Percentiles rank a stretch among this genome's conserved stretches.
These are phyloP conservation scores for Trichomonascaceae sp. DNA, from an alignment of 1,139 yeast genomes.

Conservation along the genomic window DNA sequence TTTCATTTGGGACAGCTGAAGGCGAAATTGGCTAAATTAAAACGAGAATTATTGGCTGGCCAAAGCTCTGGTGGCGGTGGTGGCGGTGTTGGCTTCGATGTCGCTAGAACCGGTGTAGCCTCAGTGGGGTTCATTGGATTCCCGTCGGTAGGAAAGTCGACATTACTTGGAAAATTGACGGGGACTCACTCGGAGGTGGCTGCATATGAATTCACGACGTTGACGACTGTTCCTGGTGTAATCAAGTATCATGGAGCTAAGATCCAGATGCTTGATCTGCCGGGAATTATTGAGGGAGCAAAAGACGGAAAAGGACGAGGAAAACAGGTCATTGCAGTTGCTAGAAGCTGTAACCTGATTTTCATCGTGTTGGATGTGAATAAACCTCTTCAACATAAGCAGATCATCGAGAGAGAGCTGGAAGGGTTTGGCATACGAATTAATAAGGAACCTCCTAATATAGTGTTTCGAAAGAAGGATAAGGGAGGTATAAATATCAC, in stretches of 20 bases:
- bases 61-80: slow-evolving; percentile 78
- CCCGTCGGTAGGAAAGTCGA: slow-evolving; percentile 93
- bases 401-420: slow-evolving; percentile 85
- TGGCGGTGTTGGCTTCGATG: slow-evolving; percentile 88
- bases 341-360: slow-evolving; percentile 87
- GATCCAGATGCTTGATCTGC: slow-evolving; percentile 95
- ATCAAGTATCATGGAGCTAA: slow-evolving; percentile 95
- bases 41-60: slow-evolving; percentile 84
- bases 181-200: slow-evolving; percentile 98
- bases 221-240: slow-evolving; percentile 96
- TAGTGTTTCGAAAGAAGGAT: slow-evolving; percentile 84
- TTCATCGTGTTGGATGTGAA: slow-evolving; percentile 93
- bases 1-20: slow-evolving; percentile 95
- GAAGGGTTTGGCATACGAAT: slow-evolving; percentile 97
- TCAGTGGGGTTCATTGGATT: slow-evolving; percentile 96
- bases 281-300: slow-evolving; percentile 99
- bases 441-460: slow-evolving; percentile 88
- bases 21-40: slow-evolving; percentile 90
- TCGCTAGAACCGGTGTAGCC: slow-evolving; percentile 96
- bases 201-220: slow-evolving; percentile 93
- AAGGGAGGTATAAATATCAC: slow-evolving; percentile 94
- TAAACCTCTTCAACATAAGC: slow-evolving; percentile 90
- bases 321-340: slow-evolving; percentile 97
- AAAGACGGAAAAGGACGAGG: slow-evolving; percentile 99
- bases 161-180: slow-evolving; percentile 77